Base-by-base conservation (phyloP, 2,329 filamentous ascomycete genomes). In the Xenoacremonium recifei region DNA sequence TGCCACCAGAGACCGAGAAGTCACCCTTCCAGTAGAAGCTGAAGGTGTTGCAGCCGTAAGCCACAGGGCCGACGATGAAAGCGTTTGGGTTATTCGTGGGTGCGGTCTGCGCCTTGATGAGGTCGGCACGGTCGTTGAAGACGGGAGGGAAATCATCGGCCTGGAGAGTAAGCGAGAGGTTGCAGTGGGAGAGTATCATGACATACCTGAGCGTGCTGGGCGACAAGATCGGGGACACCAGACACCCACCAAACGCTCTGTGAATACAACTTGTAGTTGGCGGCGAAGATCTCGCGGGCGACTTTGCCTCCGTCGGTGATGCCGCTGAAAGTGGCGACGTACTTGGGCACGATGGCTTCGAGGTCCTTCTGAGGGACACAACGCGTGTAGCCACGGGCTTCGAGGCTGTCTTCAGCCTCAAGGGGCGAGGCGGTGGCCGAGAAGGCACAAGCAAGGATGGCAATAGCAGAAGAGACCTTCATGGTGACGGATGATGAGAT, bases 1-100 rank as follows among this genome's bases (percentile, higher is more conserved):
- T 42, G 2, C 32, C 2, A 44, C 45, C 4, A 43, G 2, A 36
- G 2, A 51, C 45, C 4, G 45, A 27, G n/a, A 54, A 52, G 36
- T 54, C 44, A 3, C 46, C 41, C 43, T 54, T 54, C 51, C 51
- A 54, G 41, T 54, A 54, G 35, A 54, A 42, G 4, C 37, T 50
- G 29, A 54, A 54, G 11, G 38, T 45, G 41, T 54, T 54, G 39
- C 51, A 54, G n/a, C 51, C 51, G 12, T 48, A 54, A n/a, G 39
- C 39, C 6, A 54, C 39, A 5, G 48, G 46, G 0, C 51, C 51
- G 15, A 48, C 52, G 32, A 43, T 37, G 43, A 50, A 48, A n/a
- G 42, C 36, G 18, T 39, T 42, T 6, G 45, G 45, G 36, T 53
- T 37, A 2, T 45, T 45, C 4, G 40, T 37, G 36, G 29, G 33